Evolutionary conservation across 768 basidiomycete species (phyloP).

Genomic region (Lactarius indigo): DNA sequence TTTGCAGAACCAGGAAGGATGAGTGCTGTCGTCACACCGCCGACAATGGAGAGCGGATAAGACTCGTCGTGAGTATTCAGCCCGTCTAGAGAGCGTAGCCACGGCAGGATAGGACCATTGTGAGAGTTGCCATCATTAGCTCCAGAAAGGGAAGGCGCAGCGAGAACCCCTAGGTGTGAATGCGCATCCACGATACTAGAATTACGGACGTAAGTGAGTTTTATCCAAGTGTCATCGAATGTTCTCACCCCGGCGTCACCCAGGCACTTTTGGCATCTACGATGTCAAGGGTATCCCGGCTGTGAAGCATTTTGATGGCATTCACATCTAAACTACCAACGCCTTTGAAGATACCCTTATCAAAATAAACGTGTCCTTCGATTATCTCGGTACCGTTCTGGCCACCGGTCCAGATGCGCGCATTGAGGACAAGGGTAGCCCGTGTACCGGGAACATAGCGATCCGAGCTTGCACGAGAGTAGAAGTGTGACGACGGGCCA

Average conservation of each 20-base stretch:
- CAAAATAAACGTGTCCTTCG: conserved; percentile 57
- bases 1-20: conserved; percentile 72
- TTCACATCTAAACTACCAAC: conserved; percentile 39
- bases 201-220: background rate
- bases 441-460: conserved; percentile 52
- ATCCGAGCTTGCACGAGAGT: conserved; percentile 43
- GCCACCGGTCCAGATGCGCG: conserved; percentile 74
- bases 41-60: conserved; percentile 64
- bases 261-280: conserved; percentile 63
- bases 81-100: conserved; percentile 73
- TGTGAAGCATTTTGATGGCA: background rate
- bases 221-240: background rate
- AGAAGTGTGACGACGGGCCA: conserved; percentile 37
- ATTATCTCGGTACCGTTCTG: conserved; percentile 53
- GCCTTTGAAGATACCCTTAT: conserved; percentile 58
- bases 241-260: conserved; percentile 51
- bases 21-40: conserved; percentile 76
- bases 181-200: conserved; percentile 51
- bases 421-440: conserved; percentile 59
- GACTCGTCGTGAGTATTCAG: conserved; percentile 79
- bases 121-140: conserved; percentile 54
- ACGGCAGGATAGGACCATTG: conserved; percentile 48
- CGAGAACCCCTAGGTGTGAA: conserved; percentile 49
- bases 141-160: conserved; percentile 33
- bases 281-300: conserved; percentile 30